These are phyloP conservation scores for Ustilago lituana DNA, from an alignment of 1,284 basidiomycete species.

Conservation along the genomic window DNA sequence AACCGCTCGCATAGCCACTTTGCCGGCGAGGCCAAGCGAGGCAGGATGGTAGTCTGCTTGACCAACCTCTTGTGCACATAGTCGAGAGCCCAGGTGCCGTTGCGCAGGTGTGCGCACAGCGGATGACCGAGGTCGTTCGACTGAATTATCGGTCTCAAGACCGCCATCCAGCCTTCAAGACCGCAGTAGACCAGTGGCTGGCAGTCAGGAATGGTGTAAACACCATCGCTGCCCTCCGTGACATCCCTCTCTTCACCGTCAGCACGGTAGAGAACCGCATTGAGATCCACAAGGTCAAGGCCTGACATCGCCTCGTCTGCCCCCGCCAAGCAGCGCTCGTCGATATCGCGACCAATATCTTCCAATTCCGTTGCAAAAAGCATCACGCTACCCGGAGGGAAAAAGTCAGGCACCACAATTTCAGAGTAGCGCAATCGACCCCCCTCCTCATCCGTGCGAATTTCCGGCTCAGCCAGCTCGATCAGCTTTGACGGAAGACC, in stretches of 20 bases:
- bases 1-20: conserved; percentile 60
- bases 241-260: conserved; percentile 63
- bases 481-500: conserved; percentile 54
- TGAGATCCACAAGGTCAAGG: conserved; percentile 58
- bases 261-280: conserved; percentile 60
- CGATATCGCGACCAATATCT: conserved; percentile 48
- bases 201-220: conserved; percentile 49
- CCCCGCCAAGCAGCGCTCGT: conserved; percentile 46
- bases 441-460: conserved; percentile 29
- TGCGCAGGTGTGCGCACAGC: conserved; percentile 57
- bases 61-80: conserved; percentile 72
- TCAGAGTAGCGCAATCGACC: conserved; percentile 49
- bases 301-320: conserved; percentile 54
- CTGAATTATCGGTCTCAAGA: conserved; percentile 47
- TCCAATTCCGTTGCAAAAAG: conserved; percentile 59
- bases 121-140: conserved; percentile 62
- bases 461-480: conserved; percentile 49
- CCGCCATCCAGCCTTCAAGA: conserved; percentile 60
- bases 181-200: conserved; percentile 58
- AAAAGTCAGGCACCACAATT: conserved; percentile 57
- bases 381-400: conserved; percentile 63
- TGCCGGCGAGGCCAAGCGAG: conserved; percentile 45
- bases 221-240: conserved; percentile 55
- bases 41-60: conserved; percentile 69
- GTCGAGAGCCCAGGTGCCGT: conserved; percentile 61